Base-by-base conservation (phyloP, 768 basidiomycete genomes). In the Tylopilus subfusipes region DNA sequence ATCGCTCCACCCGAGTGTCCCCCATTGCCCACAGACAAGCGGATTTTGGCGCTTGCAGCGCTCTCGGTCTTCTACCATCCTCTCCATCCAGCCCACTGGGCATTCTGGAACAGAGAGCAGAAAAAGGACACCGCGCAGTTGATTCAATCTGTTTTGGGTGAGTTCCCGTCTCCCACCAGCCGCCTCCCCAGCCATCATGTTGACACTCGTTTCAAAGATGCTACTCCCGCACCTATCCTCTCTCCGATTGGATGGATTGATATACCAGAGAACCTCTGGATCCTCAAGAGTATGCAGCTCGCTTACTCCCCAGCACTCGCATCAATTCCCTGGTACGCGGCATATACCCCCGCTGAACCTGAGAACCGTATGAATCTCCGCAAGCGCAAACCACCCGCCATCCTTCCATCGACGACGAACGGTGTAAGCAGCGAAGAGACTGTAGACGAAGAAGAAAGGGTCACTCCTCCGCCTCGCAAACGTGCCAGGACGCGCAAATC, bases 21-120 rank as follows among this genome's bases (percentile, higher is more conserved):
- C 4, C 69, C 31, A 53, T 73, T 33, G 63, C 80, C 47, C 73
- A 76, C 39, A 69, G 78, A 53, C 64, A 63, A 59, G 36, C 63
- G 75, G 53, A 66, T 85, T 52, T 77, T 83, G 55, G 76, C 78
- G 25, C 79, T 87, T 49, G 81, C 79, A 5, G 85, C 85, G 3
- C 78, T 87, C 55, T 76, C 78, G 11, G 79, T 86, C 13, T 78
- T 84, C 59, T 77, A 81, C 60, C 72, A 74, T 45, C 79, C 78
- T 16, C 72, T 75, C 29, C 78, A 84, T 65, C 78, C 78, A 14
- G 80, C 77, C 7, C 84, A 85, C 61, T 82, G 81, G 79, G 68
- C 82, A n/a, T 80, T 87, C 64, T 87, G 85, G 85, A 77, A 75
- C 43, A 75, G 73, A 56, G 76, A 75, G 45, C 72, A 75, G 61